Base-by-base conservation (phyloP, 805 yeast genomes). In the Pichia nakasei region DNA sequence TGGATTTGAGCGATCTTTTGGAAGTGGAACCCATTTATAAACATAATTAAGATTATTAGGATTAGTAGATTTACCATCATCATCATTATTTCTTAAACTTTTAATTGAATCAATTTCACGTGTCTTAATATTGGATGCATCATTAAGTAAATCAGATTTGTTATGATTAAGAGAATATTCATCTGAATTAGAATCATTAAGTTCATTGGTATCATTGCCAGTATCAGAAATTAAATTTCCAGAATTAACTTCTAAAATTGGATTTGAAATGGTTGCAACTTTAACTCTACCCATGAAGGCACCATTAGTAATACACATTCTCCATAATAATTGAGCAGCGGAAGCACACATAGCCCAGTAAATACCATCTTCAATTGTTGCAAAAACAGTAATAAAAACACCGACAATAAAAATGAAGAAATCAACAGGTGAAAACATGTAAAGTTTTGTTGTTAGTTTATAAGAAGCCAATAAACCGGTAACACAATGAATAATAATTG, bases 401-500 rank as follows among this genome's bases (percentile, higher is more conserved):
- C 86, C 87, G 43, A 77, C 73, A 13, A 86, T 41, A 66, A 86
- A 86, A 43, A 86, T 82, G 21, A 79, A 69, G 56, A 72, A 75
- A 62, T 86, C 96, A 22, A 84, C 48, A 24, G 96, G 96, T 39
- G 78, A 66, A 45, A 82, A 74, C 50, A 69, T 73, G 82, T 85
- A 89, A 59, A 84, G 73, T 51, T 69, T 74, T 75, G 75, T 75
- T 9, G 88, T 74, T 22, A 81, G 75, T 52, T 71, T 72, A 60
- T 77, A 85, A 42, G 80, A 72, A 2, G 94, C 82, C 47, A 87
- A 64, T 61, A 89, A 73, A 63, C 88, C 96, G 42, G 85, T 75
- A 18, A 89, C 97, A 24, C 96, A 95, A 63, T 89, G 96, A 57
- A 89, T 89, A 52, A 89, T 89, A 51, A 89, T 78, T 2, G 96